Conservation (phyloP, 2,329 filamentous ascomycete genomes). For the Scortechinia acanthostroma region DNA sequence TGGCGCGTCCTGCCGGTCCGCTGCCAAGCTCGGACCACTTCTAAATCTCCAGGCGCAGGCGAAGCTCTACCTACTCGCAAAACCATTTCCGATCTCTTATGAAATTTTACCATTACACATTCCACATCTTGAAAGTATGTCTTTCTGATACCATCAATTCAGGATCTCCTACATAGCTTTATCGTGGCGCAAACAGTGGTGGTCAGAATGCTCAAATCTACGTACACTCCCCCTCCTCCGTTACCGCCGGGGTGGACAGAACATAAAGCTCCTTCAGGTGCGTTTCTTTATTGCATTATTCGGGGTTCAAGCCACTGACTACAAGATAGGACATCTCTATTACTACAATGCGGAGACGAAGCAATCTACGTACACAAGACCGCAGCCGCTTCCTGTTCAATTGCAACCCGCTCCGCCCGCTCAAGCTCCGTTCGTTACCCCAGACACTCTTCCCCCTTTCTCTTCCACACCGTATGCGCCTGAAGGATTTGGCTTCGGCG, state of each 20-base stretch:
- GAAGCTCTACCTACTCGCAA: too few species aligned
- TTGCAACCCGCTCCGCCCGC: neutral
- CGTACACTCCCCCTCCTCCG: slow-evolving; percentile 28
- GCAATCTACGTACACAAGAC: slow-evolving; percentile 49
- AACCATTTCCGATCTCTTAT: too few species aligned
- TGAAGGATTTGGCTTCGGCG: neutral
- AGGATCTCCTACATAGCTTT: too few species aligned
- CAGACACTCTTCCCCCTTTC: slow-evolving; percentile 14
- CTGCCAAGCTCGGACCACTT: slow-evolving; percentile 2
- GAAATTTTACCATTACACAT: too few species aligned
- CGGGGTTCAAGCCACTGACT: too few species aligned
- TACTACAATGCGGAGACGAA: slow-evolving; percentile 50
- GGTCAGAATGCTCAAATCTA: slow-evolving; percentile 37
- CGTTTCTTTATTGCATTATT: slow-evolving; percentile 4
- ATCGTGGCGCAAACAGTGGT: too few species aligned
- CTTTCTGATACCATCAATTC: too few species aligned
- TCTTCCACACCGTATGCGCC: slow-evolving; percentile 8
- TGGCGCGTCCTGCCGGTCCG: neutral
- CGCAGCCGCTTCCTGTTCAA: slow-evolving; percentile 10
- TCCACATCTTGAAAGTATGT: too few species aligned
- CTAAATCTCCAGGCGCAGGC: neutral
- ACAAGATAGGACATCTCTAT: slow-evolving; percentile 39
- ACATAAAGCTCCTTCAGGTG: slow-evolving; percentile 50
- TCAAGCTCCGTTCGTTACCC: slow-evolving; percentile 6
- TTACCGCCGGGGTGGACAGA: slow-evolving; percentile 51